Evolutionary conservation across 495 filamentous ascomycete genomes (phyloP).

Genomic region (Venustampulla echinocandica): DNA sequence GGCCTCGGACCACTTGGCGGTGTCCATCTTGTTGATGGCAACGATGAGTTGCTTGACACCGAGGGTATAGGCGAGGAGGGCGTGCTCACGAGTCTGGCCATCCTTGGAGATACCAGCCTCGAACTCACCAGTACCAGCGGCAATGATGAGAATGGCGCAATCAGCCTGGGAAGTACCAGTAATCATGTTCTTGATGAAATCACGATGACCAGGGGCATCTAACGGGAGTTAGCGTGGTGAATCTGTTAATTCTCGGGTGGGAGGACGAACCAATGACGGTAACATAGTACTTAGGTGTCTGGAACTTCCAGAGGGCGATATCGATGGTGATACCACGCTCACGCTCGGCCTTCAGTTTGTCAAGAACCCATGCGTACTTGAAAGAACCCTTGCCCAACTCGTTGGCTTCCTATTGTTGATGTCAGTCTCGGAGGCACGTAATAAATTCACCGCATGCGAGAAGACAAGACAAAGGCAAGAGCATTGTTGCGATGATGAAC

Average conservation of each 20-base stretch:
- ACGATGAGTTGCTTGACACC: slow-evolving; percentile 99
- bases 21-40: slow-evolving; percentile 99
- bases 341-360: slow-evolving; percentile 99
- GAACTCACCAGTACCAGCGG: slow-evolving; percentile 99
- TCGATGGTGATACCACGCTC: slow-evolving; percentile 99
- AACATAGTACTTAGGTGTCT: slow-evolving; percentile 97
- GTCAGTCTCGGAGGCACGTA: slow-evolving; percentile 3
- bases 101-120: slow-evolving; percentile 99
- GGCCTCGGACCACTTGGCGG: slow-evolving; percentile 91
- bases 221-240: slow-evolving; percentile 13
- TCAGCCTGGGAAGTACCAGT: slow-evolving; percentile 99
- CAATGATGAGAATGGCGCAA: slow-evolving; percentile 99
- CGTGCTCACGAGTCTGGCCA: slow-evolving; percentile 99
- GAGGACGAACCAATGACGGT: slow-evolving; percentile 82
- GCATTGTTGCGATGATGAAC: slow-evolving; percentile 11
- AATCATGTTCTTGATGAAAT: slow-evolving; percentile 99
- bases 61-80: slow-evolving; percentile 98
- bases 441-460: neutral
- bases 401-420: slow-evolving; percentile 77
- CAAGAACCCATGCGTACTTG: slow-evolving; percentile 99
- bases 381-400: slow-evolving; percentile 99
- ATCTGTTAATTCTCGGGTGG: slow-evolving; percentile 8
- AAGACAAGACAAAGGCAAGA: slow-evolving; percentile 5
- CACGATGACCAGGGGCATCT: slow-evolving; percentile 99
- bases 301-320: slow-evolving; percentile 99